phyloP scores from a whole-genome alignment of 805 yeast genomes.

The Cyberlindnera mrakii region DNA sequence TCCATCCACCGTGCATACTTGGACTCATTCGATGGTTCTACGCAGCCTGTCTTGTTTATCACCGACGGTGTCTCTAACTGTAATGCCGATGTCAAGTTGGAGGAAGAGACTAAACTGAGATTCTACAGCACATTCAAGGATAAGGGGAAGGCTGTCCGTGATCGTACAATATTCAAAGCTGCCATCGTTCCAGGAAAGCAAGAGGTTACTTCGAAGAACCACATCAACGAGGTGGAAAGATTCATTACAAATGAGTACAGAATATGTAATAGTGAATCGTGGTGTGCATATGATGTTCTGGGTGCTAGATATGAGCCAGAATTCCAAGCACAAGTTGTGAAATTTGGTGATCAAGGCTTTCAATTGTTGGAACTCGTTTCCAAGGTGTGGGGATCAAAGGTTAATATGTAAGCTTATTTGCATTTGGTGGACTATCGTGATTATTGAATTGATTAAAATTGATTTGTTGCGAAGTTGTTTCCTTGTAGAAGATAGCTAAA shows the following conservation, averaged over 20 bases:
- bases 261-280: conserved; percentile 8
- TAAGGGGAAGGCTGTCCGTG: background rate
- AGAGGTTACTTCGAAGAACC: conserved; percentile 7
- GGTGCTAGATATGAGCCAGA: conserved; percentile 9
- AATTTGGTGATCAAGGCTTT: conserved; percentile 2
- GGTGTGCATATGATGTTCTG: conserved; percentile 16
- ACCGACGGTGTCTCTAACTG: conserved; percentile 15
- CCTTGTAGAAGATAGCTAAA: too few species aligned
- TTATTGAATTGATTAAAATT: too few species aligned
- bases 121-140: conserved; percentile 4
- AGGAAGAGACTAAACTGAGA: conserved; percentile 7
- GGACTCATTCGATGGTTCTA: background rate
- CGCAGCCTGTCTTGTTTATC: conserved; percentile 5
- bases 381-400: conserved; percentile 5
- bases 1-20: conserved; percentile 13
- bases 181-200: conserved; percentile 15
- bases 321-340: conserved; percentile 6
- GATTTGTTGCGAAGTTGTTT: too few species aligned
- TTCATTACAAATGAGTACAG: conserved; percentile 7
- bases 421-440: too few species aligned
- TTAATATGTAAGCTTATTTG: background rate
- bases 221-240: conserved; percentile 10
- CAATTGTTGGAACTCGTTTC: conserved; percentile 2
- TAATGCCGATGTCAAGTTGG: conserved; percentile 5
- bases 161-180: conserved; percentile 7